These are phyloP conservation scores for Tolypocladium capitatum DNA, from an alignment of 2,329 filamentous ascomycete genomes.

Conservation along the genomic window DNA sequence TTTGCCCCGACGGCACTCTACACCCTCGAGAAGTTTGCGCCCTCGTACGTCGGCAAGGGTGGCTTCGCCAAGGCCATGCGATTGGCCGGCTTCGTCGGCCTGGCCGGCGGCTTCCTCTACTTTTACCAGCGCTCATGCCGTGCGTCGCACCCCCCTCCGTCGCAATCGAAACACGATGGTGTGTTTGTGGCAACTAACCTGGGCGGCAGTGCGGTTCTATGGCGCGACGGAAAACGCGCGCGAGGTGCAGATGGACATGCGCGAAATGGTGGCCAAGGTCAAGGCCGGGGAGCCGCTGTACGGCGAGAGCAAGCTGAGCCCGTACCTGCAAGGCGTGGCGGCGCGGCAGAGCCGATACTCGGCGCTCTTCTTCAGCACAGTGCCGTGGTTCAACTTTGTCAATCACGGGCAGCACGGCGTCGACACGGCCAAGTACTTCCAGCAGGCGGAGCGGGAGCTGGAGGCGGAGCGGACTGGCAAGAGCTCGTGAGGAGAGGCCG, in stretches of 20 bases:
- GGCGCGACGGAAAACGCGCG: slow-evolving; percentile 85
- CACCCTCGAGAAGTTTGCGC: slow-evolving; percentile 71
- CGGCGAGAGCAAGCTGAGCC: slow-evolving; percentile 61
- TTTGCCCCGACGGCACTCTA: slow-evolving; percentile 62
- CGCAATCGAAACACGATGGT: background rate
- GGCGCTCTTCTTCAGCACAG: slow-evolving; percentile 65
- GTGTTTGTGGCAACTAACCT: background rate
- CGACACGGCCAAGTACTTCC: slow-evolving; percentile 97
- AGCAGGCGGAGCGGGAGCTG: slow-evolving; percentile 84
- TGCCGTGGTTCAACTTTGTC: slow-evolving; percentile 98
- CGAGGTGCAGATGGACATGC: slow-evolving; percentile 93
- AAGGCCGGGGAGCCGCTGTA: slow-evolving; percentile 87
- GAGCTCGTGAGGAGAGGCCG: background rate
- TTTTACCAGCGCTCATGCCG: slow-evolving; percentile 74
- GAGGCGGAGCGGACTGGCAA: slow-evolving; percentile 49
- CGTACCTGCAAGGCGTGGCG: slow-evolving; percentile 89
- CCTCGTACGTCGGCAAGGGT: slow-evolving; percentile 70
- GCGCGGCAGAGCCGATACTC: slow-evolving; percentile 87
- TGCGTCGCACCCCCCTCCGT: slow-evolving; percentile 34
- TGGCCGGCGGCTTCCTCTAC: slow-evolving; percentile 67
- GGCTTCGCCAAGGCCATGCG: slow-evolving; percentile 78
- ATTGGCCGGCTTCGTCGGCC: slow-evolving; percentile 57
- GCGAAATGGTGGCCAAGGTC: slow-evolving; percentile 93
- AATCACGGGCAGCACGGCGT: slow-evolving; percentile 94
- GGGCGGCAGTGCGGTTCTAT: slow-evolving; percentile 71